Evolutionary conservation across 257 asterid species (phyloP), one percentile per base, ranked within the genome.

Genomic region (Nicotiana benthamiana): DNA sequence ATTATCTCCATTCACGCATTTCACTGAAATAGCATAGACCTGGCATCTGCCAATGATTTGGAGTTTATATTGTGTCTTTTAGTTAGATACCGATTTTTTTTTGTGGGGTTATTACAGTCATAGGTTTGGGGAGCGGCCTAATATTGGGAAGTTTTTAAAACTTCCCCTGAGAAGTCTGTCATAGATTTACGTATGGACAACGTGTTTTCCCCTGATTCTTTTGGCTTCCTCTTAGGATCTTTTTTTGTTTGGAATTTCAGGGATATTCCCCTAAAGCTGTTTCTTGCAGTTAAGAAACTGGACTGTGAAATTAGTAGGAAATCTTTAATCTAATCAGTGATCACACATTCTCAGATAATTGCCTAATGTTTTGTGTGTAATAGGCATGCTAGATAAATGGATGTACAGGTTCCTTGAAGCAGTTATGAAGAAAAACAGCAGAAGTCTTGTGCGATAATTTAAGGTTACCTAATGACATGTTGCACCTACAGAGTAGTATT

Each of bases 361-460:
- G 26, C 24, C 28, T 83, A 4, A 61, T 79, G 5, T 48, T 70
- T 56, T 64, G 18, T 74, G 53, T 51, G 52, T 78, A 60, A 77
- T 93, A 96, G 98, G 99, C 77, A 90, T 96, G 98, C 93, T 96
- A 72, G 98, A 94, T 85, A 90, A 87, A 90, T 96, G 99, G 98
- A 92, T 90, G 97, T 88, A 84, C 88, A 89, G 95, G 85, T 80
- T 92, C 79, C 80, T 94, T 67, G 98, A 92, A 87, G 87, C 92
- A 51, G 34, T 94, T 83, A 84, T 91, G 53, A 89, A 91, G 83
- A 95, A 94, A 46, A 89, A 86, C 13, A 78, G 92, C 46, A 86
- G 91, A 87, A 88, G 84, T 63, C 79, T 80, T 11, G 59, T 90
- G 74, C 92, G 93, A 77, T 93, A 90, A 93, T 52, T 68, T 77